These are phyloP conservation scores for Paracoccidioides lutzii DNA, from an alignment of 2,329 filamentous ascomycete genomes.

Conservation along the genomic window DNA sequence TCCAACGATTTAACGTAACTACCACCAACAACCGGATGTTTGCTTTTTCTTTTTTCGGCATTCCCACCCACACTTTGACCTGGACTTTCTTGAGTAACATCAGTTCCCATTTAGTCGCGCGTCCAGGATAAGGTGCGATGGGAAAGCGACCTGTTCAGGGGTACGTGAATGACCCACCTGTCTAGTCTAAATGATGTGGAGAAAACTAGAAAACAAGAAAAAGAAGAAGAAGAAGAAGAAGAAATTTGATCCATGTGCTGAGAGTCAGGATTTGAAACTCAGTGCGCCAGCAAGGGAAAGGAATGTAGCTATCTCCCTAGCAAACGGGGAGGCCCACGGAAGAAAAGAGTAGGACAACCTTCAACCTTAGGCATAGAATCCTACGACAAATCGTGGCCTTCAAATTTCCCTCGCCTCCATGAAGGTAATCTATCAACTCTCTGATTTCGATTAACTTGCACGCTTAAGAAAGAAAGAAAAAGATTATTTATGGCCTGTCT, in stretches of 20 bases:
- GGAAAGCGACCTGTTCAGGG: constrained; percentile 32
- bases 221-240: no score
- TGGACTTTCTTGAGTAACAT: constrained; percentile 3
- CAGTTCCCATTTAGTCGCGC: constrained; percentile 22
- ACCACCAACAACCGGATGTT: neutral
- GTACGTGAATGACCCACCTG: constrained; percentile 19
- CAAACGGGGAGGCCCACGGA: constrained; percentile 32
- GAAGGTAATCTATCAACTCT: constrained; percentile 10
- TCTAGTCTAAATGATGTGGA: constrained; percentile 7
- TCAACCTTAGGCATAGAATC: constrained; percentile 1
- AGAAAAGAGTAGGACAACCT: constrained; percentile 21
- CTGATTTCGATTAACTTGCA: neutral
- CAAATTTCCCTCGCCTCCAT: constrained; percentile 8
- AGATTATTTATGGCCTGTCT: neutral
- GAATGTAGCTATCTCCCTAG: constrained; percentile 32
- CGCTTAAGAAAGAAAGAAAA: neutral
- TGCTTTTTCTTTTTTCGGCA: constrained; percentile 7
- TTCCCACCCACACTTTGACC: neutral
- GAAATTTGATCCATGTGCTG: neutral
- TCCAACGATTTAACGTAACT: no score
- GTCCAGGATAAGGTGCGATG: constrained; percentile 33
- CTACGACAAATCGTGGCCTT: constrained; percentile 5
- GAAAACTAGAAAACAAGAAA: neutral
- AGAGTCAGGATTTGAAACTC: neutral
- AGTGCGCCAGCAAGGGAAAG: constrained; percentile 30